Evolutionary conservation across 805 yeast species (phyloP).

Genomic region (Vanderwaltozyma tropicalis): DNA sequence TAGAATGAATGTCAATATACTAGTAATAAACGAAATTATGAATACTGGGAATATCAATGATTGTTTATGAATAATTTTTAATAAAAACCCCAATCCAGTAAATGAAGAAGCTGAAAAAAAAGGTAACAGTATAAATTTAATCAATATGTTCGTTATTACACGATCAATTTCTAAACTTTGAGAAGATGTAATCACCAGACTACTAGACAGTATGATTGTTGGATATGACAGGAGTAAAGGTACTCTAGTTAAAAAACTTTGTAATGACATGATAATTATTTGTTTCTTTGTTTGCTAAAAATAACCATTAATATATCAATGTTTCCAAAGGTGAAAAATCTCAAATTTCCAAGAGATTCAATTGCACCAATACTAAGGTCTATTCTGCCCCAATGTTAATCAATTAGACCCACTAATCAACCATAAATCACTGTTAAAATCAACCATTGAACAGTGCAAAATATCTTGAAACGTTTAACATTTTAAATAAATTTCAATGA

Average conservation of each 20-base stretch:
- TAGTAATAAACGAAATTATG: constrained; percentile 2
- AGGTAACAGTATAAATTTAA: constrained; percentile 13
- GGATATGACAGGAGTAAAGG: constrained; percentile 27
- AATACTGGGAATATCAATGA: background rate
- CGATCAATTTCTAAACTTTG: background rate
- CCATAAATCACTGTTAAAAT: too few species aligned
- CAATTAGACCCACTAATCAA: too few species aligned
- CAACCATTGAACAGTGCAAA: too few species aligned
- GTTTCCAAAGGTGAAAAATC: too few species aligned
- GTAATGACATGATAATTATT: too few species aligned
- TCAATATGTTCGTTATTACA: background rate
- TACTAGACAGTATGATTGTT: constrained; percentile 23
- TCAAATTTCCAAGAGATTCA: too few species aligned
- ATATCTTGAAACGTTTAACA: too few species aligned
- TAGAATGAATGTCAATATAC: constrained; percentile 5
- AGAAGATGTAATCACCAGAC: background rate
- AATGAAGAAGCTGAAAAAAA: constrained; percentile 14
- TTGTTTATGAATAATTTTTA: background rate
- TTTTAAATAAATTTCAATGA: too few species aligned
- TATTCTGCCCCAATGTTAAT: too few species aligned
- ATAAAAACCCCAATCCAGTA: constrained; percentile 5
- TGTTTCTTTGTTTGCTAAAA: too few species aligned
- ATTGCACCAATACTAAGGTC: too few species aligned
- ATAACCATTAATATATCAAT: too few species aligned
- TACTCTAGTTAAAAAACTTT: constrained; percentile 15